Percentiles rank a stretch among this genome's conserved stretches.
These are phyloP conservation scores for Daphne laureola DNA, from an alignment of 441 rosid species.

Conservation along the genomic window DNA sequence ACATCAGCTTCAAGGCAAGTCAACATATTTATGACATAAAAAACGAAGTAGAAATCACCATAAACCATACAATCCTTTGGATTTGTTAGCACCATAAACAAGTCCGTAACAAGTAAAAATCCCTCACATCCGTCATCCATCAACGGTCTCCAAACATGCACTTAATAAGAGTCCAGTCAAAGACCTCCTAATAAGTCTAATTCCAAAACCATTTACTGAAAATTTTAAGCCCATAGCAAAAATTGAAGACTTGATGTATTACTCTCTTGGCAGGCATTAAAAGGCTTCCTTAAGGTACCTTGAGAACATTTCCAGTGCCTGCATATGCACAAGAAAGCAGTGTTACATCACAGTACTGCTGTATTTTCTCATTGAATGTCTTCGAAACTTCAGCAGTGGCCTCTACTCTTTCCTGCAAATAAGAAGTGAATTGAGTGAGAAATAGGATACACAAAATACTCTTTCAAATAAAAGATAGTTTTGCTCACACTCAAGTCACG, in stretches of 20 bases:
- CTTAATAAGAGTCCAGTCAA: too few relatives aligned
- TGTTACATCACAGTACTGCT: constrained; percentile 80
- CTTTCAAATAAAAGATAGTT: constrained; percentile 4
- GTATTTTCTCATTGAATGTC: constrained; percentile 79
- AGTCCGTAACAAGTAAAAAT: too few relatives aligned
- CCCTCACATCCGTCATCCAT: too few relatives aligned
- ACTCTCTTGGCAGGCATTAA: neutral
- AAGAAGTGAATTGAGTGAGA: constrained; percentile 13
- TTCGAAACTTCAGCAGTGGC: constrained; percentile 87
- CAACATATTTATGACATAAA: too few relatives aligned
- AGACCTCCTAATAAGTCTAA: too few relatives aligned
- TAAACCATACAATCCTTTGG: too few relatives aligned
- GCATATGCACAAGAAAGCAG: constrained; percentile 95
- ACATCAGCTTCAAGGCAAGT: constrained; percentile 1
- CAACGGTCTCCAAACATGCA: too few relatives aligned
- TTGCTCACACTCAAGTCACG: neutral
- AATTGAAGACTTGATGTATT: neutral
- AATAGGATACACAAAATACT: constrained; percentile 12
- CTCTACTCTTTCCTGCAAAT: constrained; percentile 68
- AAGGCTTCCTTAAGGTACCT: constrained; percentile 36
- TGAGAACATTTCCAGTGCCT: constrained; percentile 93
- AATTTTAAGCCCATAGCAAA: too few relatives aligned
- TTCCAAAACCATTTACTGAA: too few relatives aligned
- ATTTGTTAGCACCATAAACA: too few relatives aligned
- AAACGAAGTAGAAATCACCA: too few relatives aligned